Evolutionary conservation across 2,329 filamentous ascomycete species (phyloP).

Genomic region (Bisporella sp.): DNA sequence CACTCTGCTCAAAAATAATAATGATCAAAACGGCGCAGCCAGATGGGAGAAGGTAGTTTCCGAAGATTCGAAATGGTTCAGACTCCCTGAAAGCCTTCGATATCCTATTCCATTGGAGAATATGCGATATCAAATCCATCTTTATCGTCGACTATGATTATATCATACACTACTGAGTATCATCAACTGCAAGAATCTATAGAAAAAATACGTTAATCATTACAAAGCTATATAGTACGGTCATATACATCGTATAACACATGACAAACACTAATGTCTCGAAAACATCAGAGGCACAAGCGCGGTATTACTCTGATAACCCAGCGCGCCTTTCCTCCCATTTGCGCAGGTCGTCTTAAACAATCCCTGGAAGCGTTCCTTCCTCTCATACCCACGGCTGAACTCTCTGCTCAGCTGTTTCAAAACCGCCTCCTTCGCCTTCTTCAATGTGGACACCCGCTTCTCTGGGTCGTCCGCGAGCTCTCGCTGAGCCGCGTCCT

Average conservation of each 20-base stretch:
- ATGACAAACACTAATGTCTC: constrained; percentile 25
- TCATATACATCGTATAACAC: constrained; percentile 1
- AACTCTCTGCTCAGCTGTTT: constrained; percentile 51
- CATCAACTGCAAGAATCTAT: too few species aligned
- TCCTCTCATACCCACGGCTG: constrained; percentile 20
- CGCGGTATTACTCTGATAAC: constrained; percentile 43
- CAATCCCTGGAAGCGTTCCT: constrained; percentile 15
- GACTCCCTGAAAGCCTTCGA: constrained; percentile 56
- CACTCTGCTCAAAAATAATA: constrained; percentile 50
- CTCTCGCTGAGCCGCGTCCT: constrained; percentile 47
- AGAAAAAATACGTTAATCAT: not conserved
- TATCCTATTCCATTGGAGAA: constrained; percentile 88
- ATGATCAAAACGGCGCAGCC: constrained; percentile 28
- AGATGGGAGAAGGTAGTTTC: constrained; percentile 70
- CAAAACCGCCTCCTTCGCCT: constrained; percentile 54
- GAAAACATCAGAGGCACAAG: constrained; percentile 56
- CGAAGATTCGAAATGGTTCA: constrained; percentile 80
- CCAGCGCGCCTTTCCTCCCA: constrained; percentile 16
- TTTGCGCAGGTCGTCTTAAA: constrained; percentile 21
- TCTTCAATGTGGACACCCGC: constrained; percentile 46
- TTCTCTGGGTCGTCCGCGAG: constrained; percentile 51
- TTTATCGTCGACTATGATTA: constrained; percentile 50
- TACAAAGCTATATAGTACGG: constrained; percentile 1
- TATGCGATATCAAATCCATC: constrained; percentile 89
- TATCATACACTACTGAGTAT: too few species aligned